These are phyloP conservation scores for Tulasnella sp. DNA, from an alignment of 768 basidiomycete species.

Conservation along the genomic window DNA sequence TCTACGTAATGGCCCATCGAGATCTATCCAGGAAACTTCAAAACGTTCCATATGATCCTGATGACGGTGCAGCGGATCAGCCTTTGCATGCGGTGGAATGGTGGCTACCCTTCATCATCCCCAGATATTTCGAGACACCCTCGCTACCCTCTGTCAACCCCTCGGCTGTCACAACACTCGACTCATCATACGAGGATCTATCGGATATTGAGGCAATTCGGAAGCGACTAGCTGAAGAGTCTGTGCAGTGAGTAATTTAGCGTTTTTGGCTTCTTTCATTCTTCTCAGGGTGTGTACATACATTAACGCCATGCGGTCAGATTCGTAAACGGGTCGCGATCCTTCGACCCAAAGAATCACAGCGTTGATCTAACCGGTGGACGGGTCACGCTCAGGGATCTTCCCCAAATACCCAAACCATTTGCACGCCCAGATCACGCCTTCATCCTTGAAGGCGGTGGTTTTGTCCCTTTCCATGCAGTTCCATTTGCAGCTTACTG, in stretches of 20 bases:
- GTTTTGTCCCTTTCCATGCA: conserved; percentile 7
- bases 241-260: background rate
- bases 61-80: too few relatives aligned
- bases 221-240: background rate
- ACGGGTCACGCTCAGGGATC: background rate
- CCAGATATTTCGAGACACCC: background rate
- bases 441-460: background rate
- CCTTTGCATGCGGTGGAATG: background rate
- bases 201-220: background rate
- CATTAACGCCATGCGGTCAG: background rate
- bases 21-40: too few relatives aligned
- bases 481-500: conserved; percentile 5
- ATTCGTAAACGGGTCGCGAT: background rate
- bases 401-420: background rate
- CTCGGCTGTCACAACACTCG: background rate
- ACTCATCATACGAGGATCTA: background rate
- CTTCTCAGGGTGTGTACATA: background rate
- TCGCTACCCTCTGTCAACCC: background rate
- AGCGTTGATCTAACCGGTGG: background rate
- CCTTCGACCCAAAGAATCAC: background rate
- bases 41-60: too few relatives aligned
- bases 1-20: too few relatives aligned
- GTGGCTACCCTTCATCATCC: conserved; percentile 5
- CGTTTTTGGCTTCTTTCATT: too few relatives aligned
- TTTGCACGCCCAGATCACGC: background rate